phyloP scores from a whole-genome alignment of 371 early-diverging fungal genomes.

The Mortierella sp. region DNA sequence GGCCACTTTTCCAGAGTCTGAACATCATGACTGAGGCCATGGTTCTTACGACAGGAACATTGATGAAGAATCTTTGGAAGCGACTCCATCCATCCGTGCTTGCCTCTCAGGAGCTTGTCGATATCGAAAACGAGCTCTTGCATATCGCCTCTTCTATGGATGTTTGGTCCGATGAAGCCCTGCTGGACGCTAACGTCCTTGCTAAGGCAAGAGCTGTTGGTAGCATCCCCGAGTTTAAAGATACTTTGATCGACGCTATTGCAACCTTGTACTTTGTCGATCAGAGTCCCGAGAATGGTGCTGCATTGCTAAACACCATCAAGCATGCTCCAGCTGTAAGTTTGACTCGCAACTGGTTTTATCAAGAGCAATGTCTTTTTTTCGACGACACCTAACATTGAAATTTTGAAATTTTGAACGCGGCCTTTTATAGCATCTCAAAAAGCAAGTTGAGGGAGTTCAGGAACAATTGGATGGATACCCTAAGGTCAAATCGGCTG shows the following conservation, averaged over 20 bases:
- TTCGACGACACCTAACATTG: neutral
- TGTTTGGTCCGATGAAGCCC: conserved; percentile 43
- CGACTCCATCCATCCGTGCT: conserved; percentile 69
- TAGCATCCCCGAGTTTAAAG: conserved; percentile 62
- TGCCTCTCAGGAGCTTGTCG: conserved; percentile 59
- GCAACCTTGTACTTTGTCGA: conserved; percentile 80
- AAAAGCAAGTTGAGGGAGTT: conserved; percentile 53
- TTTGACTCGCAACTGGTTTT: neutral
- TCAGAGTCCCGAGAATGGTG: conserved; percentile 62
- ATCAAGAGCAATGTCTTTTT: neutral
- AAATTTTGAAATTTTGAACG: neutral
- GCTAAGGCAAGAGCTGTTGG: conserved; percentile 41
- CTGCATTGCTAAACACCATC: conserved; percentile 63
- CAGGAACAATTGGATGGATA: conserved; percentile 50
- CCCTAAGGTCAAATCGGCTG: conserved; percentile 36
- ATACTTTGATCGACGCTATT: conserved; percentile 74
- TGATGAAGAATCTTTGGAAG: conserved; percentile 75
- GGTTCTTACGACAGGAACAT: conserved; percentile 57
- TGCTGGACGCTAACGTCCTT: conserved; percentile 43
- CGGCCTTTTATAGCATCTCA: conserved; percentile 41
- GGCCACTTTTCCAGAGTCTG: conserved; percentile 33
- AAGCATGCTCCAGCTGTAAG: conserved; percentile 65
- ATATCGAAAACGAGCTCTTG: conserved; percentile 58
- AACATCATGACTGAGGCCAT: conserved; percentile 43
- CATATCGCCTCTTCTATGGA: conserved; percentile 50